phyloP scores from a whole-genome alignment of 2,329 filamentous ascomycete species.

The Parastagonospora avenae region DNA sequence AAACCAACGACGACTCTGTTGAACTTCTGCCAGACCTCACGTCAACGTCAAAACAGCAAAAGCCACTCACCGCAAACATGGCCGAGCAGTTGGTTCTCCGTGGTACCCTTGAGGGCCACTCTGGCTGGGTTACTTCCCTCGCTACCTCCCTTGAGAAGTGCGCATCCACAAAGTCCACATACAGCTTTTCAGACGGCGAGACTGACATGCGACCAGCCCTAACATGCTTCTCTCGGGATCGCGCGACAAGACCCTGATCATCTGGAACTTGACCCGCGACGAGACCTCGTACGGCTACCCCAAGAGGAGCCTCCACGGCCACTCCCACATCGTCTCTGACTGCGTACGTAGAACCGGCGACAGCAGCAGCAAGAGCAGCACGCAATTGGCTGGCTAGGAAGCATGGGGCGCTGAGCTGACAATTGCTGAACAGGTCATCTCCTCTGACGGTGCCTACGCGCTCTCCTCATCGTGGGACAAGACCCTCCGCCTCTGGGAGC shows the following conservation, averaged over 20 bases:
- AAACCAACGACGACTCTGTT: constrained; percentile 5
- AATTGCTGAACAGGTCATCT: constrained; percentile 77
- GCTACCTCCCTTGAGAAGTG: constrained; percentile 99
- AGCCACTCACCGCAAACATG: constrained; percentile 62
- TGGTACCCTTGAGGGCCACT: constrained; percentile 98
- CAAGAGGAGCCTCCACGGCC: constrained; percentile 97
- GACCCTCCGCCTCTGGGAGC: constrained; percentile 99
- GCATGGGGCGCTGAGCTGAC: constrained; percentile 35
- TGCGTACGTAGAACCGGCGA: constrained; percentile 72
- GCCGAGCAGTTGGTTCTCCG: constrained; percentile 95
- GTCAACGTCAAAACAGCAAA: constrained; percentile 40
- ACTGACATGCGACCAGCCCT: constrained; percentile 65
- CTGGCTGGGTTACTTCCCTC: constrained; percentile 98
- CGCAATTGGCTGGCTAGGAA: constrained; percentile 36
- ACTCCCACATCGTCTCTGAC: constrained; percentile 99
- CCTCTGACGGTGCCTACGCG: constrained; percentile 98
- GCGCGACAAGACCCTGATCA: constrained; percentile 99
- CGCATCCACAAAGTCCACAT: constrained; percentile 17
- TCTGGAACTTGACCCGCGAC: constrained; percentile 99
- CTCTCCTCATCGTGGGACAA: constrained; percentile 99
- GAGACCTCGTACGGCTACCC: constrained; percentile 98
- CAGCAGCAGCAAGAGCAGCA: constrained; percentile 2
- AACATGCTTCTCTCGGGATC: constrained; percentile 99
- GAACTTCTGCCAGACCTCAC: constrained; percentile 34
- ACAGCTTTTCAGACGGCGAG: constrained; percentile 19